phyloP scores from a whole-genome alignment of 2,329 filamentous ascomycete species.

The Hypoxylon sp. region DNA sequence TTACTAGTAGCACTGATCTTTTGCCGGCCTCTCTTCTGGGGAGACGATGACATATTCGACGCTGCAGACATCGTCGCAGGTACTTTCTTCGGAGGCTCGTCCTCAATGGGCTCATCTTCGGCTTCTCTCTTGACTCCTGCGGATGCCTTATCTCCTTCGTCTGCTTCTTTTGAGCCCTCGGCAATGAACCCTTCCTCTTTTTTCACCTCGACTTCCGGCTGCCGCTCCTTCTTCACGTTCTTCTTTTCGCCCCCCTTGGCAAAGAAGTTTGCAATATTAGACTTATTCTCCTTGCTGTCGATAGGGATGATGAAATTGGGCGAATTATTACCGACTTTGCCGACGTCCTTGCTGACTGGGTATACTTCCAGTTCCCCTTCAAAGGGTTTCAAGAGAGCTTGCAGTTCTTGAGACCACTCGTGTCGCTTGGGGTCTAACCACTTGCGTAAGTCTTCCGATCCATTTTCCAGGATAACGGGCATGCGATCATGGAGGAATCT shows the following conservation, averaged over 20 bases:
- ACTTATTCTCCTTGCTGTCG: conserved; percentile 88
- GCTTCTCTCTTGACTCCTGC: conserved; percentile 49
- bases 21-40: conserved; percentile 42
- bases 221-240: conserved; percentile 38
- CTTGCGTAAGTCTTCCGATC: conserved; percentile 73
- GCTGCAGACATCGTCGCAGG: conserved; percentile 36
- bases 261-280: conserved; percentile 95
- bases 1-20: conserved; percentile 60
- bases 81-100: conserved; percentile 49
- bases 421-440: conserved; percentile 83
- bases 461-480: conserved; percentile 89
- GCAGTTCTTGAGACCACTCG: conserved; percentile 83
- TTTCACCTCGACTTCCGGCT: conserved; percentile 45
- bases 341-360: conserved; percentile 87
- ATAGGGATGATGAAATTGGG: conserved; percentile 85
- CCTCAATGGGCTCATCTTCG: conserved; percentile 30
- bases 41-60: conserved; percentile 37
- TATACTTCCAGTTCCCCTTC: conserved; percentile 85
- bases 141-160: conserved; percentile 9
- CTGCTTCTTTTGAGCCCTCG: conserved; percentile 20
- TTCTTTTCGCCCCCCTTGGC: conserved; percentile 64
- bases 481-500: conserved; percentile 93
- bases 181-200: conserved; percentile 44
- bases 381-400: conserved; percentile 83
- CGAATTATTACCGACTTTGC: conserved; percentile 93